Percentiles rank a stretch among this genome's conserved stretches.
These are phyloP conservation scores for Zygotorulaspora sp. DNA, from an alignment of 805 yeast species.

Conservation along the genomic window DNA sequence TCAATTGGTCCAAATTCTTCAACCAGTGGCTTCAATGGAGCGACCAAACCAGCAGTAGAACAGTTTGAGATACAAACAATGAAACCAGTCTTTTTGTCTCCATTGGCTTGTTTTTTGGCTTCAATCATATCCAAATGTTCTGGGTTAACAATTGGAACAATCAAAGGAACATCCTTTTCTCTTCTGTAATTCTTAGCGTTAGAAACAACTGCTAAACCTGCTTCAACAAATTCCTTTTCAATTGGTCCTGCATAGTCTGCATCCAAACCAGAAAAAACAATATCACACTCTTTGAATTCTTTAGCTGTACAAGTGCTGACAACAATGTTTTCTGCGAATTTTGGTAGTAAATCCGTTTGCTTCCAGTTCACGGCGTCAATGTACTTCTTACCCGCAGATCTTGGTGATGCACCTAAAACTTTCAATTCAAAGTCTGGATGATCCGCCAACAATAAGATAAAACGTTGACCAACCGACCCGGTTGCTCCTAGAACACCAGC, in stretches of 20 bases:
- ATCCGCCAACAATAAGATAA: constrained; percentile 72
- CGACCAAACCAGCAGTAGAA: constrained; percentile 96
- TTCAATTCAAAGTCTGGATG: constrained; percentile 88
- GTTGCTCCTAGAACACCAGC: constrained; percentile 97
- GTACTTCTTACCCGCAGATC: constrained; percentile 90
- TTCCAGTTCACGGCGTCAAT: constrained; percentile 89
- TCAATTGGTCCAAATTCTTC: constrained; percentile 89
- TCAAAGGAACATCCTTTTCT: constrained; percentile 77
- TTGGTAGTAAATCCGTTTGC: constrained; percentile 81
- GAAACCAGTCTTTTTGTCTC: constrained; percentile 68
- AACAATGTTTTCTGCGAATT: constrained; percentile 50
- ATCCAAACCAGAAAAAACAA: constrained; percentile 92
- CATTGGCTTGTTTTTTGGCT: constrained; percentile 48
- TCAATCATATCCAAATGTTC: constrained; percentile 78
- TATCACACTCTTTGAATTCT: constrained; percentile 81
- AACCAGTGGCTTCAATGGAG: constrained; percentile 91
- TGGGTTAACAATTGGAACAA: constrained; percentile 93
- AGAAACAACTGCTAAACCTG: constrained; percentile 81
- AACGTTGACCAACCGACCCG: constrained; percentile 96
- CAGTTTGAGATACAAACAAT: constrained; percentile 96
- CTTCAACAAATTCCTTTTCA: constrained; percentile 76
- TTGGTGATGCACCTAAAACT: constrained; percentile 85
- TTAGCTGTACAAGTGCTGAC: constrained; percentile 77
- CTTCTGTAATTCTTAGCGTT: constrained; percentile 97
- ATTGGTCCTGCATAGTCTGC: constrained; percentile 90